phyloP scores from a whole-genome alignment of 2,329 filamentous ascomycete species.

The Fusarium secorum region DNA sequence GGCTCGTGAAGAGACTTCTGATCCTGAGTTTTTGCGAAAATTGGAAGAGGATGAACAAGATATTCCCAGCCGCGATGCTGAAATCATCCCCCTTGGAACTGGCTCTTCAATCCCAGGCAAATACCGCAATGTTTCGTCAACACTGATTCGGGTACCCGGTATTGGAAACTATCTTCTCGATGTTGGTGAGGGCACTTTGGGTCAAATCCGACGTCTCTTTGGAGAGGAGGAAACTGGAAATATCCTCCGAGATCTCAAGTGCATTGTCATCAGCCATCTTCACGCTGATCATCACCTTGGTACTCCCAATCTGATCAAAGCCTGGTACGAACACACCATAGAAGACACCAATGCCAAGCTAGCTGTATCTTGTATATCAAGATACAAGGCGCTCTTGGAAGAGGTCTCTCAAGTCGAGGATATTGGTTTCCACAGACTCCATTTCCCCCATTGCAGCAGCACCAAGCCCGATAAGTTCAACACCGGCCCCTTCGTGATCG shows the following conservation, averaged over 20 bases:
- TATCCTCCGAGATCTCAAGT: constrained; percentile 79
- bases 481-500: constrained; percentile 48
- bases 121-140: constrained; percentile 93
- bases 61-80: constrained; percentile 77
- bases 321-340: constrained; percentile 72
- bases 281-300: constrained; percentile 98
- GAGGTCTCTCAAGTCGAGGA: constrained; percentile 84
- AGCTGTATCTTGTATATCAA: constrained; percentile 71
- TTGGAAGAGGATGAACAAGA: constrained; percentile 65
- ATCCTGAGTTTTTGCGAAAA: constrained; percentile 56
- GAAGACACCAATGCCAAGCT: constrained; percentile 56
- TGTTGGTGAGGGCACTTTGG: constrained; percentile 90
- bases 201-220: constrained; percentile 82
- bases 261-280: constrained; percentile 92
- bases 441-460: constrained; percentile 45
- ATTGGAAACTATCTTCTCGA: constrained; percentile 91
- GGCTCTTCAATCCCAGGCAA: constrained; percentile 91
- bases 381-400: constrained; percentile 78
- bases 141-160: constrained; percentile 82
- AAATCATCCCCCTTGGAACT: constrained; percentile 88
- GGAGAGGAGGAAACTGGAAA: constrained; percentile 68
- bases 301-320: constrained; percentile 78
- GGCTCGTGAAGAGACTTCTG: constrained; percentile 53
- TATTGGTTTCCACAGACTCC: constrained; percentile 68
- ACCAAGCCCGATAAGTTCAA: constrained; percentile 31